phyloP scores from a whole-genome alignment of 352 stramenopile species.

The Pythium coloratum region DNA sequence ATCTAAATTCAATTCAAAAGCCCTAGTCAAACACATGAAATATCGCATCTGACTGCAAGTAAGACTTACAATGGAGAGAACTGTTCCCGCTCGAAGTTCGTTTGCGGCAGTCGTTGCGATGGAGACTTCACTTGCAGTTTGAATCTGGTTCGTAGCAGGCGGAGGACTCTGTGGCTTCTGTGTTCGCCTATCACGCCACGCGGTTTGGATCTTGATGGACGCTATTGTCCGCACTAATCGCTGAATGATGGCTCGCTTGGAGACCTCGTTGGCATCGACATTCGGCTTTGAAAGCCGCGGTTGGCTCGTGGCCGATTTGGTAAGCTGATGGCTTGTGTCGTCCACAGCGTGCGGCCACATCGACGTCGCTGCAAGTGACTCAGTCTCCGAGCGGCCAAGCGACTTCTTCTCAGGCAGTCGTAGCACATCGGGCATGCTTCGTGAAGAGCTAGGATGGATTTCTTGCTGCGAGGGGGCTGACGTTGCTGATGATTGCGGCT shows the following conservation, averaged over 20 bases:
- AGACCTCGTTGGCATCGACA: neutral
- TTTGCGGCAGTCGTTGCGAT: neutral
- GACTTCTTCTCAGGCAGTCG: neutral
- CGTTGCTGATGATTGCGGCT: neutral
- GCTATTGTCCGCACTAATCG: neutral
- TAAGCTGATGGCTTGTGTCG: neutral
- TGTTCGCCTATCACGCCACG: constrained; percentile 4
- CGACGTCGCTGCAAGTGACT: neutral
- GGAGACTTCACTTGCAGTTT: neutral
- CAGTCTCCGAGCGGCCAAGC: neutral
- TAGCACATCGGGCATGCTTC: neutral
- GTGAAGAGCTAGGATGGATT: neutral
- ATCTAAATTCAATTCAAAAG: constrained; percentile 1
- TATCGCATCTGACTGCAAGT: neutral
- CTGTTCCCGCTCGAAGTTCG: constrained; percentile 3
- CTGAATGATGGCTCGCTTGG: neutral
- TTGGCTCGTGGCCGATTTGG: neutral
- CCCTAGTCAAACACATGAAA: too few relatives aligned
- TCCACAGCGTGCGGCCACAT: neutral
- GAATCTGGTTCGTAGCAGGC: neutral
- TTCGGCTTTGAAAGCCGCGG: neutral
- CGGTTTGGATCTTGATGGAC: constrained; percentile 11
- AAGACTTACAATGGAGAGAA: constrained; percentile 13
- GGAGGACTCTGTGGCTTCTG: neutral
- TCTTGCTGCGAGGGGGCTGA: neutral